Evolutionary conservation across 805 yeast species (phyloP), one percentile per base, ranked within the genome.

Genomic region (Pichia cephalocereana): DNA sequence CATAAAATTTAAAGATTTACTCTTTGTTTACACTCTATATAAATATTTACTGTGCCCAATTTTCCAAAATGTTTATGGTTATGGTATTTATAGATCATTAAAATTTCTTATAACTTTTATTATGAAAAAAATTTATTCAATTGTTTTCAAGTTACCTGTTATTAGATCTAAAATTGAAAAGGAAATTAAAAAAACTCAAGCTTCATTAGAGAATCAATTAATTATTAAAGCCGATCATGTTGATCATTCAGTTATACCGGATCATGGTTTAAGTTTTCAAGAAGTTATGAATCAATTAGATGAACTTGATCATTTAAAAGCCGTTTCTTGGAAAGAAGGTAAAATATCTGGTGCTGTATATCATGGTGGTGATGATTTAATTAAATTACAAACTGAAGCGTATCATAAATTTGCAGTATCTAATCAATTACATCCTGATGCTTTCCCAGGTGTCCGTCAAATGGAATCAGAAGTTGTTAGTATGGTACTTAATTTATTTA

Each of bases 391-490:
- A 66, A 69, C 93, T 9, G 66, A 75, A 47, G 93, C 96, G 0
- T 90, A 79, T 63, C 76, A 79, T 46, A 75, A 76, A 59, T 90
- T 78, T 64, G 79, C 93, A 7, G 89, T 90, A 26, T 88, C 97
- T 2, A 91, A 93, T 67, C 99, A 93, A 67, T 71, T 91, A 45
- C 99, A 91, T 63, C 99, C 99, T 0, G 98, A 91, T 66, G 93
- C 89, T 4, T 91, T 91, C 61, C 99, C 98, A 0, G 98, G 95
- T 7, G 86, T 91, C 8, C 79, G 99, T 40, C 89, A 91, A 64
- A 90, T 91, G 96, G 99, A 91, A 62, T 71, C 96, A 8, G 98
- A 93, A 60, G 87, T 90, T 11, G 97, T 91, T 4, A 72, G 91
- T 1, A 93, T 93, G 98, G 90, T 85, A 6, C 69, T 93, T 53